Base-by-base conservation (phyloP, 371 early-diverging fungal genomes). In the Rhizomucor miehei region DNA sequence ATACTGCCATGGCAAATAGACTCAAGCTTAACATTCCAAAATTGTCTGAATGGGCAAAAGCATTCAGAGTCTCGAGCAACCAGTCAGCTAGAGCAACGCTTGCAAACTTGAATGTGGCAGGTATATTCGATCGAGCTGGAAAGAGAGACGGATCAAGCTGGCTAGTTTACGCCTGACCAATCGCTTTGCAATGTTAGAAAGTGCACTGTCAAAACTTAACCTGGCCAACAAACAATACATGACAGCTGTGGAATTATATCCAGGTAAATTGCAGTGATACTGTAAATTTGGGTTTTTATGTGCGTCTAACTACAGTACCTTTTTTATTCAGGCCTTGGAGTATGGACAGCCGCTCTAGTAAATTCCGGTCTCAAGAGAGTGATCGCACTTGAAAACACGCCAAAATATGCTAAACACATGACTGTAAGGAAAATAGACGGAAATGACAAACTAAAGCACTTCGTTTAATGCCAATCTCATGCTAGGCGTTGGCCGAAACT, bases 231-330 rank as follows among this genome's bases (percentile, higher is more conserved):
- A 53, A 17, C 16, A 57, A 9, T 24, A 66, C 5, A 72, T 60
- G 58, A 75, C 70, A 19, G 72, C 66, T 5, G 63, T 75, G 2
- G 75, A 75, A 29, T 35, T 75, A 45, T 66, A 75, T 51, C 75
- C 75, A 45, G 75, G 75, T 72, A 75, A 44, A 17, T n/a, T n/a
- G n/a, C n/a, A n/a, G n/a, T n/a, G n/a, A n/a, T n/a, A n/a, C n/a
- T n/a, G n/a, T n/a, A n/a, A n/a, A n/a, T n/a, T n/a, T n/a, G n/a
- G n/a, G n/a, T n/a, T n/a, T n/a, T 10, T 10, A 17, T 20, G 25
- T 19, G 6, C 14, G 38, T 10, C 12, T 17, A 10, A 14, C 6
- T 24, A 11, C 6, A 13, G 35, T 34, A n/a, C 17, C 11, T 11
- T 24, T 13, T 21, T 44, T 29, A 40, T 43, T 11, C 14, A 78